Conservation (phyloP, 352 stramenopile genomes). For the Pythium guiyangense region DNA sequence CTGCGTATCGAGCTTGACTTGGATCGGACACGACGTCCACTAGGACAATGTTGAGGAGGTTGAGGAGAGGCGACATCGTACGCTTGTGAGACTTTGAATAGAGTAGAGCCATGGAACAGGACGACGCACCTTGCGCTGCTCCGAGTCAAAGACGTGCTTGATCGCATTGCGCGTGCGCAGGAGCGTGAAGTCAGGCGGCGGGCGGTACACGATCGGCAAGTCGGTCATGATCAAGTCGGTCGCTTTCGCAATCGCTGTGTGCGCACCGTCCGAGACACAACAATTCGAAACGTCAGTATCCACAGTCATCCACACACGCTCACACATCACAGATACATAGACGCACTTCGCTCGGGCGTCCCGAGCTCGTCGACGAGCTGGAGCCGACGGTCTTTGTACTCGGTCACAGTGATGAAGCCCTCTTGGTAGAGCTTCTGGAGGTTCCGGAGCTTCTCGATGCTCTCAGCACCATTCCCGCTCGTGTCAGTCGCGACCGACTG, state of each 20-base stretch:
- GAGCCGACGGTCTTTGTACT: constrained; percentile 64
- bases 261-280: background rate
- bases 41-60: constrained; percentile 15
- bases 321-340: background rate
- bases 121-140: constrained; percentile 44
- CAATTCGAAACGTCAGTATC: constrained; percentile 6
- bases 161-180: constrained; percentile 66
- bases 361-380: constrained; percentile 63
- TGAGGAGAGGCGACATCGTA: background rate
- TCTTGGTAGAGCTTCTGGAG: constrained; percentile 71
- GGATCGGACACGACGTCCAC: constrained; percentile 66
- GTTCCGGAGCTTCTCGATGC: constrained; percentile 62
- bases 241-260: constrained; percentile 47
- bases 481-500: constrained; percentile 13
- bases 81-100: background rate
- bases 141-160: constrained; percentile 77
- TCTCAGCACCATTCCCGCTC: constrained; percentile 9
- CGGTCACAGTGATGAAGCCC: constrained; percentile 78
- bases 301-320: background rate
- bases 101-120: background rate
- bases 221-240: constrained; percentile 50
- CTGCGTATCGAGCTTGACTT: constrained; percentile 68
- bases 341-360: constrained; percentile 52
- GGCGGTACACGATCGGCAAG: constrained; percentile 54
- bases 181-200: constrained; percentile 55